Percentiles rank a stretch among this genome's conserved stretches.
These are phyloP conservation scores for Aegle marmelos DNA, from an alignment of 345 rosid genomes.

Conservation along the genomic window DNA sequence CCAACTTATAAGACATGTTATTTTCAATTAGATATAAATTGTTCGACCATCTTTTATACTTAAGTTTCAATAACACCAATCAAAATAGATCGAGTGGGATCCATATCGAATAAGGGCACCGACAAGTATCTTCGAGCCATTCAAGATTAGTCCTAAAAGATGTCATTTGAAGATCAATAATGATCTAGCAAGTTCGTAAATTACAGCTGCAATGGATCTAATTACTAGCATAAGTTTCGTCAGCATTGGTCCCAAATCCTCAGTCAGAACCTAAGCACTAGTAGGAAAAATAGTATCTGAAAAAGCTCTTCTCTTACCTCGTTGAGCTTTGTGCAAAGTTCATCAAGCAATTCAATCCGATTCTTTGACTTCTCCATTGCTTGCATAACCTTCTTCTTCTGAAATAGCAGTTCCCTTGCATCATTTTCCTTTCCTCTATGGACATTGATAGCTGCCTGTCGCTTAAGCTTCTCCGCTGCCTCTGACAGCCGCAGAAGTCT, in stretches of 20 bases:
- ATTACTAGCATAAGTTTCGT: not conserved
- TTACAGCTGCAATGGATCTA: not conserved
- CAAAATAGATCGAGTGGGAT: not conserved
- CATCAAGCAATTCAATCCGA: conserved; percentile 71
- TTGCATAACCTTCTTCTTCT: conserved; percentile 81
- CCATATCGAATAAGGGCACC: not conserved
- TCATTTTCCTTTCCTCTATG: conserved; percentile 68
- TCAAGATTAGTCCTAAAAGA: not conserved
- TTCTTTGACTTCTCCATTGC: conserved; percentile 74
- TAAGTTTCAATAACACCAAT: not conserved
- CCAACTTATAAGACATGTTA: not conserved
- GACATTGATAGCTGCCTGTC: conserved; percentile 66
- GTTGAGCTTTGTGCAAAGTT: conserved; percentile 66
- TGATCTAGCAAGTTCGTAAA: not conserved
- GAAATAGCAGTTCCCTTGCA: conserved; percentile 72
- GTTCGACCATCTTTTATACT: not conserved
- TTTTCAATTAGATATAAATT: not conserved
- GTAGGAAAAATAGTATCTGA: not conserved
- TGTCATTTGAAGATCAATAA: not conserved
- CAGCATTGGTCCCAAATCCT: not conserved
- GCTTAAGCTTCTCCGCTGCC: conserved; percentile 80
- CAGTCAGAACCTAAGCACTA: too few species aligned
- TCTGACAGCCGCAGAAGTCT: conserved; percentile 80
- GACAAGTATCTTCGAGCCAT: not conserved
- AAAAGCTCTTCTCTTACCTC: conserved; percentile 41